Percentiles rank a stretch among this genome's conserved stretches.
phyloP scores from a whole-genome alignment of 2,329 filamentous ascomycete species.

The Pseudonectria buxi region DNA sequence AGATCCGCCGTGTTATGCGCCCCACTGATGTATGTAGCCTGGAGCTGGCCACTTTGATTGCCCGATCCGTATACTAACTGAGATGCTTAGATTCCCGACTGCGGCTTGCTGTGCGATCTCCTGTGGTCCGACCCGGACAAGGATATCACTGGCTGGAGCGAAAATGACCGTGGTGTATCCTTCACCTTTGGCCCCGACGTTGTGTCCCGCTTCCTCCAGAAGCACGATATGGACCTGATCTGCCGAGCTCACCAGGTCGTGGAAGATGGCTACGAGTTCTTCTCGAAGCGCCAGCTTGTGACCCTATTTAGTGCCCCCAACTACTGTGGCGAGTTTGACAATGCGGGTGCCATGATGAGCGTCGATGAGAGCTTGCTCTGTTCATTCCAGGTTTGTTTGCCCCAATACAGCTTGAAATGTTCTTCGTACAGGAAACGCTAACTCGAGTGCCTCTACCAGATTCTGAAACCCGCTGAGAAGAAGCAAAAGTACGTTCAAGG shows the following conservation, averaged over 20 bases:
- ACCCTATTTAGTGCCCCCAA: slow-evolving; percentile 97
- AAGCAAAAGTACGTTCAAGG: slow-evolving; percentile 99
- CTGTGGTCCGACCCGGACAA: slow-evolving; percentile 99
- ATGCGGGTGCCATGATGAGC: slow-evolving; percentile 99
- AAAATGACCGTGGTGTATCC: slow-evolving; percentile 96
- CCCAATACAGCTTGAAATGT: background rate
- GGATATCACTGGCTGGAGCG: slow-evolving; percentile 98
- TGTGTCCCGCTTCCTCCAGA: slow-evolving; percentile 93
- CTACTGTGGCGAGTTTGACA: slow-evolving; percentile 99
- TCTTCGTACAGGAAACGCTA: slow-evolving; percentile 3
- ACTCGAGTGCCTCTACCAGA: slow-evolving; percentile 44
- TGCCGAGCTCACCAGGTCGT: slow-evolving; percentile 98
- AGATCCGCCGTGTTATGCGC: slow-evolving; percentile 97
- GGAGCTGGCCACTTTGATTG: slow-evolving; percentile 5
- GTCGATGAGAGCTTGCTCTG: slow-evolving; percentile 97
- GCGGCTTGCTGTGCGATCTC: slow-evolving; percentile 92
- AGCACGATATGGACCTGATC: slow-evolving; percentile 99
- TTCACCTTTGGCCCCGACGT: slow-evolving; percentile 98
- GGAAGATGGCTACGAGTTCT: slow-evolving; percentile 99
- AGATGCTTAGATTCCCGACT: slow-evolving; percentile 77
- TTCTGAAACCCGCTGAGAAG: slow-evolving; percentile 99
- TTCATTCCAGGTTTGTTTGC: slow-evolving; percentile 79
- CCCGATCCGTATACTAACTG: slow-evolving; percentile 3
- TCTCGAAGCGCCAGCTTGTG: slow-evolving; percentile 95
- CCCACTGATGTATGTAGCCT: slow-evolving; percentile 82